Evolutionary conservation across 495 filamentous ascomycete species (phyloP), one percentile per base, ranked within the genome.

Genomic region (Trichoderma orchidacearum): DNA sequence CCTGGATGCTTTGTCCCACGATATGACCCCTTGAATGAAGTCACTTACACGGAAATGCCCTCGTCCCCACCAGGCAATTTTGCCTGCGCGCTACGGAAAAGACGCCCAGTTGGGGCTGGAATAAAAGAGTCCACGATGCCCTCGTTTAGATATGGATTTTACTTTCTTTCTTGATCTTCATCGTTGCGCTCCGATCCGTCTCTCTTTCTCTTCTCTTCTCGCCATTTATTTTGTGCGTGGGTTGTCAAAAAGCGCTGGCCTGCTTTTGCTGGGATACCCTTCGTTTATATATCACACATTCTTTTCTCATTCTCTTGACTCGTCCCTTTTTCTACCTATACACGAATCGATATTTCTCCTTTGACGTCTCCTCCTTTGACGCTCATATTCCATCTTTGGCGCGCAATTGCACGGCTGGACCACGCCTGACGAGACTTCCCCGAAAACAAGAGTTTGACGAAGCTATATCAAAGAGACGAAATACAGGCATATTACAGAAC

Each of bases 241-340:
- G 34, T 55, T 35, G 53, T 32, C 58, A 59, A 55, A 67, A 77
- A 80, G 76, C 77, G 71, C 76, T 74, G 76, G 76, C 78, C 73
- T 80, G 77, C 76, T 80, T 74, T 76, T 48, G 64, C 65, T 62
- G 58, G 66, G 62, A 66, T 68, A 64, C 68, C 66, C 64, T 66
- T 63, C 64, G 65, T 60, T 32, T 58, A 58, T 54, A 62, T n/a
- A n/a, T n/a, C n/a, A n/a, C n/a, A n/a, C n/a, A n/a, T 60, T 65
- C 58, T 51, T 56, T 53, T 53, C 59, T 57, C n/a, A 25, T 25
- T 48, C 41, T 9, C 21, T 48, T 48, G 41, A 48, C 41, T 48
- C 41, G 41, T 25, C 15, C 41, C 15, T 48, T 48, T 8, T 25
- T 17, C 7, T 48, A 48, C 41, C 27, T n/a, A n/a, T n/a, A n/a